Percentiles rank a stretch among this genome's conserved stretches.
phyloP scores from a whole-genome alignment of 202 grass and related monocot genomes.

The Schoenoplectus triqueter region DNA sequence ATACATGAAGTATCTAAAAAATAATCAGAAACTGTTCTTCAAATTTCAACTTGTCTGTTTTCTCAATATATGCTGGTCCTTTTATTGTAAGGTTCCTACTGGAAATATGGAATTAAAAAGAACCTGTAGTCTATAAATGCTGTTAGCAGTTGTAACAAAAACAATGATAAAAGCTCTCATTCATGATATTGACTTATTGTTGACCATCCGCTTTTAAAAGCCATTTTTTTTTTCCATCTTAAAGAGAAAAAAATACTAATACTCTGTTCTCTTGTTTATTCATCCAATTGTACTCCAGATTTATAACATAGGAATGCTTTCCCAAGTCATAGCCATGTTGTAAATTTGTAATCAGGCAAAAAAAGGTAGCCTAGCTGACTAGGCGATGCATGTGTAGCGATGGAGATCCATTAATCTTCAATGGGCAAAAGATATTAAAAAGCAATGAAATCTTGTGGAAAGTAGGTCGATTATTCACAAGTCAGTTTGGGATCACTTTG shows the following conservation, averaged over 20 bases:
- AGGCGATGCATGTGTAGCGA: slow-evolving; percentile 50
- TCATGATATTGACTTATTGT: background rate
- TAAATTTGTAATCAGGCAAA: slow-evolving; percentile 4
- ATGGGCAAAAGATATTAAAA: background rate
- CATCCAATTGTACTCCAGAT: background rate
- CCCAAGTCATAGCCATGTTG: slow-evolving; percentile 36
- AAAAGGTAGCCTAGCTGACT: slow-evolving; percentile 38
- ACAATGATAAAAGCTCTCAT: background rate
- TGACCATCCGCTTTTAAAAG: background rate
- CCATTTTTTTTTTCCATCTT: background rate
- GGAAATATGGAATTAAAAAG: background rate
- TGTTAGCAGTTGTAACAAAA: background rate
- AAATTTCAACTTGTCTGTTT: background rate
- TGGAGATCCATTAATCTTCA: background rate
- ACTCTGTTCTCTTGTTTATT: background rate
- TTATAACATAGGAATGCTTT: background rate
- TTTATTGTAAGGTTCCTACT: background rate
- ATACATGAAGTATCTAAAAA: background rate
- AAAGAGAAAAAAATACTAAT: background rate
- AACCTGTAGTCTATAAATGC: background rate
- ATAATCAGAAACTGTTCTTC: no score
- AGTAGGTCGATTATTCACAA: slow-evolving; percentile 7
- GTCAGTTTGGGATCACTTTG: slow-evolving; percentile 18
- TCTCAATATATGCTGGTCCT: background rate
- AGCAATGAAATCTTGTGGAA: slow-evolving; percentile 27